Conservation (phyloP, 73 alveolate species). For the Symbiodinium pilosum region DNA sequence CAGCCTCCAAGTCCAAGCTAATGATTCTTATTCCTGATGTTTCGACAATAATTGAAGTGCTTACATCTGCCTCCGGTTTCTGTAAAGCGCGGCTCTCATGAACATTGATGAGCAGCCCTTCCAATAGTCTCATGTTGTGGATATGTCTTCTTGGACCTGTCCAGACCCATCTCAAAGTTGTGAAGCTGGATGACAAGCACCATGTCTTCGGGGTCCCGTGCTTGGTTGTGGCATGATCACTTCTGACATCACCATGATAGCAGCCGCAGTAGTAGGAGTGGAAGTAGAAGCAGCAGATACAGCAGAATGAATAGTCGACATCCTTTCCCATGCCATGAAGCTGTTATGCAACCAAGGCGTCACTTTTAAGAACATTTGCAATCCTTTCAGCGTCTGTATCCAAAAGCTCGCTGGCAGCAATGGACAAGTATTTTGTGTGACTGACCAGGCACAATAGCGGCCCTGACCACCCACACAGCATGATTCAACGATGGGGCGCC, state of each 20-base stretch:
- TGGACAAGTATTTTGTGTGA: neutral
- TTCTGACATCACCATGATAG: neutral
- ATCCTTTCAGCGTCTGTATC: neutral
- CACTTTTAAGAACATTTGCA: too few relatives aligned
- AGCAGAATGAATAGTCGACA: too few relatives aligned
- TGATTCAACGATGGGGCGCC: neutral
- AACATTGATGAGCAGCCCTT: neutral
- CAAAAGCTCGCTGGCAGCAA: neutral
- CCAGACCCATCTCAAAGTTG: constrained; percentile 24
- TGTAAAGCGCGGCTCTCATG: too few relatives aligned
- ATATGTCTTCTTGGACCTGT: neutral
- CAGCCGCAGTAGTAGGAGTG: neutral
- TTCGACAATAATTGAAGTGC: too few relatives aligned
- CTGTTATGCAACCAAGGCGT: too few relatives aligned
- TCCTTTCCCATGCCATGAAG: too few relatives aligned
- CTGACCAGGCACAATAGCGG: neutral
- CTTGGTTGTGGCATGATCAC: neutral
- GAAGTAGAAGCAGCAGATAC: neutral
- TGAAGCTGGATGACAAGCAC: constrained; percentile 9
- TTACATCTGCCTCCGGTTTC: too few relatives aligned
- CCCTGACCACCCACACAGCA: neutral
- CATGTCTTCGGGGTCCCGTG: constrained; percentile 6
- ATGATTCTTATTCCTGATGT: too few relatives aligned
- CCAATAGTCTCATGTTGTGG: neutral
- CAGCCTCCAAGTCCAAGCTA: neutral